Evolutionary conservation across 2,329 filamentous ascomycete species (phyloP).

Genomic region (Chaetomiaceae sp.): DNA sequence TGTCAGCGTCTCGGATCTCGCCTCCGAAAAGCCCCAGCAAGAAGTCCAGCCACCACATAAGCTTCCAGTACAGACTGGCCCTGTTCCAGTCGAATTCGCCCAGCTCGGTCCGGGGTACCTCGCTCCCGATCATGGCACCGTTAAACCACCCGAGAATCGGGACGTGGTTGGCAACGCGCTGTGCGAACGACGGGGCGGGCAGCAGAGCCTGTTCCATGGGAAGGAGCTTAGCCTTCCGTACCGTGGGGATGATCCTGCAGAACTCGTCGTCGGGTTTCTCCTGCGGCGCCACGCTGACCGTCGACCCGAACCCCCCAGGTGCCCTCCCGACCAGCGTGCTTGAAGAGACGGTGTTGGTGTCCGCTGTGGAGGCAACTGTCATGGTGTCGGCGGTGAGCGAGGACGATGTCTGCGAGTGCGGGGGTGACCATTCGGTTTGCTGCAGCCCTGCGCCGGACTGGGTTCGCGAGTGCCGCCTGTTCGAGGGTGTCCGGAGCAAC

Average conservation of each 20-base stretch:
- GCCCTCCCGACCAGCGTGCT: conserved; percentile 39
- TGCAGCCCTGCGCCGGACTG: conserved; percentile 18
- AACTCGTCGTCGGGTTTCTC: conserved; percentile 38
- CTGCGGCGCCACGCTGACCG: conserved; percentile 22
- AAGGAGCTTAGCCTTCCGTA: conserved; percentile 59
- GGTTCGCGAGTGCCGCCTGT: conserved; percentile 11
- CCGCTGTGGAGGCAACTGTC: conserved; percentile 42
- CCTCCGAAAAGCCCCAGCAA: conserved; percentile 55
- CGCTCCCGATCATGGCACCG: conserved; percentile 66
- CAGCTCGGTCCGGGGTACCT: conserved; percentile 66
- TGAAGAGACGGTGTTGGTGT: conserved; percentile 38
- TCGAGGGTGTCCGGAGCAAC: conserved; percentile 10
- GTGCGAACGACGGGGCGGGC: conserved; percentile 60
- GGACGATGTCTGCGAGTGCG: conserved; percentile 43
- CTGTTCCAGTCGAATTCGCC: conserved; percentile 73
- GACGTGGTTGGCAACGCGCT: conserved; percentile 59
- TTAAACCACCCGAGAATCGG: conserved; percentile 70
- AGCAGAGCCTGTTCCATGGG: conserved; percentile 67
- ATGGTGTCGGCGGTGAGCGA: conserved; percentile 55
- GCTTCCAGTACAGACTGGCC: conserved; percentile 63
- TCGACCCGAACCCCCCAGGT: not conserved
- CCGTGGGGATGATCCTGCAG: conserved; percentile 61
- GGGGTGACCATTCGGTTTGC: conserved; percentile 33
- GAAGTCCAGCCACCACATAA: conserved; percentile 59
- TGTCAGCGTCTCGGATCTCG: conserved; percentile 53